Evolutionary conservation across 2,329 filamentous ascomycete species (phyloP).

Genomic region (Exophiala alcalophila): DNA sequence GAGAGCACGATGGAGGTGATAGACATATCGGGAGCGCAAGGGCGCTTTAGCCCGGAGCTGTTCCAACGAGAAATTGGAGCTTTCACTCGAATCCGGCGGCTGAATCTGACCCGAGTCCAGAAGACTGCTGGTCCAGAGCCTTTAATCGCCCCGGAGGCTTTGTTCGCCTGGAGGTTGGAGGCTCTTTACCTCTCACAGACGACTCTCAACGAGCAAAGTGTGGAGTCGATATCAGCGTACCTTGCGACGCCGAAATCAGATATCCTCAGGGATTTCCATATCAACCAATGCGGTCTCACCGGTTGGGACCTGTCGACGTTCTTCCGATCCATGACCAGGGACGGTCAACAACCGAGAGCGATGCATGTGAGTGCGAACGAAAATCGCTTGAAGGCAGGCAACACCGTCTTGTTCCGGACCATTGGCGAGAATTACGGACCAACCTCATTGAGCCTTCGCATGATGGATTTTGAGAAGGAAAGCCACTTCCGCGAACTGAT

Average conservation of each 20-base stretch:
- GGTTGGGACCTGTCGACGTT: conserved; percentile 64
- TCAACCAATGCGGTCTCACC: conserved; percentile 65
- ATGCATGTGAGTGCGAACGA: conserved; percentile 66
- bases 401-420: conserved; percentile 42
- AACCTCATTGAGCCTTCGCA: conserved; percentile 62
- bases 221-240: conserved; percentile 65
- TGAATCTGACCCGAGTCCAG: conserved; percentile 64
- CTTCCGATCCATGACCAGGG: conserved; percentile 60
- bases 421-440: conserved; percentile 56
- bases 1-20: conserved; percentile 65
- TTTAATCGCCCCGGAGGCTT: conserved; percentile 62
- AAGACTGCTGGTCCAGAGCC: conserved; percentile 62
- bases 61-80: conserved; percentile 65
- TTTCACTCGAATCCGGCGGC: conserved; percentile 63
- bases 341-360: conserved; percentile 50
- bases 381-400: conserved; percentile 49
- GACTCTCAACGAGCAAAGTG: conserved; percentile 58
- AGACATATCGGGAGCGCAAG: conserved; percentile 65
- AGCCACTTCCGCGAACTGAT: conserved; percentile 62
- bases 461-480: conserved; percentile 67
- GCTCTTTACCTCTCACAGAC: conserved; percentile 65
- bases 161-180: conserved; percentile 65
- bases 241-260: conserved; percentile 60
- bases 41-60: conserved; percentile 61
- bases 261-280: conserved; percentile 58